phyloP scores from a whole-genome alignment of 805 yeast species.

The Komagataella pseudopastoris region DNA sequence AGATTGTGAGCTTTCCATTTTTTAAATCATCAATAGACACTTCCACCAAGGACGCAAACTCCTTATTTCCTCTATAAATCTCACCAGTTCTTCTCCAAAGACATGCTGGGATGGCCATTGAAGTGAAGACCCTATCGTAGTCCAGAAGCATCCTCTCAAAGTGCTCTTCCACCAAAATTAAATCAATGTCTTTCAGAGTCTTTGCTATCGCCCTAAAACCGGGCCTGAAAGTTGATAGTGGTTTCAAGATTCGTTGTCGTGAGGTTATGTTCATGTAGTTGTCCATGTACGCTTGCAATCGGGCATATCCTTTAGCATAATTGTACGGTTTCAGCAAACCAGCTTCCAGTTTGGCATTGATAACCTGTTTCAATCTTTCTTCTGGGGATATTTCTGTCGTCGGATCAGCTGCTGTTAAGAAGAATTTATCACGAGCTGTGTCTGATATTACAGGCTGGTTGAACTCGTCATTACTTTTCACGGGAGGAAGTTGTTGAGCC shows the following conservation, averaged over 20 bases:
- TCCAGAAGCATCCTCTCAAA: conserved; percentile 89
- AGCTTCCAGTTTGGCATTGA: conserved; percentile 88
- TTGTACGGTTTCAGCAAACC: conserved; percentile 87
- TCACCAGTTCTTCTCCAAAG: conserved; percentile 96
- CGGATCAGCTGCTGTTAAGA: conserved; percentile 94
- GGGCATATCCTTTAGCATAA: conserved; percentile 86
- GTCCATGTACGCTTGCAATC: conserved; percentile 86
- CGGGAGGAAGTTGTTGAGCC: not conserved
- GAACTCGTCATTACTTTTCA: not conserved
- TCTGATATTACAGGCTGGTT: conserved; percentile 32
- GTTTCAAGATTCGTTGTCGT: conserved; percentile 74
- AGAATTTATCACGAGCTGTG: conserved; percentile 84
- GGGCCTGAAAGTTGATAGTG: conserved; percentile 76
- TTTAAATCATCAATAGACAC: conserved; percentile 81
- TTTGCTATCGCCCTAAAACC: conserved; percentile 89
- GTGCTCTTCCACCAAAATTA: conserved; percentile 84
- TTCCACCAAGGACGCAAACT: conserved; percentile 86
- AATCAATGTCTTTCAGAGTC: conserved; percentile 79
- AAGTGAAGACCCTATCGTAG: conserved; percentile 88
- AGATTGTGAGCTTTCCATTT: conserved; percentile 85
- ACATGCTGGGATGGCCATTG: conserved; percentile 97
- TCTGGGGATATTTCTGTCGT: conserved; percentile 90
- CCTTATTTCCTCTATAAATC: conserved; percentile 88
- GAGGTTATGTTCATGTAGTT: conserved; percentile 78
- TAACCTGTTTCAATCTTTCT: conserved; percentile 83